Evolutionary conservation across 805 yeast genomes (phyloP).

Genomic region (Yarrowia sp.): DNA sequence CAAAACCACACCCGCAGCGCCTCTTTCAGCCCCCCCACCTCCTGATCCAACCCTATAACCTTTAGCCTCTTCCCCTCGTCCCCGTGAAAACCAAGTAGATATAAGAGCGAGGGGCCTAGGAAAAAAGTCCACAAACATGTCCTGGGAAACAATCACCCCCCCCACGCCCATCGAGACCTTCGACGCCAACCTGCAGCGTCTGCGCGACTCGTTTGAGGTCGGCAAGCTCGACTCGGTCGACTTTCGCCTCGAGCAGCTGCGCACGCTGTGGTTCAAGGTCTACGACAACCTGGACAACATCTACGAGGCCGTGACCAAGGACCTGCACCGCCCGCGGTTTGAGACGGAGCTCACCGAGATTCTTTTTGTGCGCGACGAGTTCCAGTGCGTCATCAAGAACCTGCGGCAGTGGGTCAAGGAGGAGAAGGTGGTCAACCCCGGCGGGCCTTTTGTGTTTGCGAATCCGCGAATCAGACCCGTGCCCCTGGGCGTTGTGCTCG

Average conservation of each 20-base stretch:
- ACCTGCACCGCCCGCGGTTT: conserved; percentile 60
- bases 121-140: not conserved
- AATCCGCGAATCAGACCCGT: conserved; percentile 35
- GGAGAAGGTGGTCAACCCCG: conserved; percentile 33
- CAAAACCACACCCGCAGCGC: too few relatives aligned
- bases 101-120: not conserved
- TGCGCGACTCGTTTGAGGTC: conserved; percentile 42
- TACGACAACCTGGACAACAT: conserved; percentile 56
- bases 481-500: conserved; percentile 60
- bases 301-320: conserved; percentile 57
- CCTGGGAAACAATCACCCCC: conserved; percentile 20
- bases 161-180: conserved; percentile 3
- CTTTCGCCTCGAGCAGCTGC: conserved; percentile 59
- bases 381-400: conserved; percentile 56
- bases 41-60: not conserved
- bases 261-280: conserved; percentile 63
- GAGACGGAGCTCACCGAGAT: conserved; percentile 67
- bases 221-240: conserved; percentile 52
- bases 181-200: conserved; percentile 1
- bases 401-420: conserved; percentile 63
- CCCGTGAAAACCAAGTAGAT: not conserved
- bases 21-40: too few relatives aligned
- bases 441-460: conserved; percentile 31
- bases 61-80: conserved; percentile 21
- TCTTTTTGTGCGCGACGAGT: conserved; percentile 50